Evolutionary conservation across 306 rosid genomes (phyloP), one percentile per base, ranked within the genome.

Genomic region (Sicyos edulis): DNA sequence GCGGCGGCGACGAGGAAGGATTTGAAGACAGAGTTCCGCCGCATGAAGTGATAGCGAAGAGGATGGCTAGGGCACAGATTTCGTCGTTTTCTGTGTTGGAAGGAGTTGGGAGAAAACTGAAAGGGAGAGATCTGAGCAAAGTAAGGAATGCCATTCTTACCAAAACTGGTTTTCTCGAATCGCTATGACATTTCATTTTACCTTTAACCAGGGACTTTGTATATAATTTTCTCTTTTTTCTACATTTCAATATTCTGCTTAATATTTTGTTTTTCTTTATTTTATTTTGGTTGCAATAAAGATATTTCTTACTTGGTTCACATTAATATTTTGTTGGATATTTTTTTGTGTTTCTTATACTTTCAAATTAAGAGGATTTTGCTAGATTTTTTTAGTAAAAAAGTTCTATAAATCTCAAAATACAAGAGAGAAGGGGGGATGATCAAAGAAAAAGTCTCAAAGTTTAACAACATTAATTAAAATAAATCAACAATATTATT

Each of bases 101-200:
- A 88, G 98, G 98, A 52, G 88, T 75, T 78, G 98, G 98, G 22
- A 92, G 98, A 72, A 92, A 96, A 45, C 85, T 92, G 8, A 92
- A 92, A 68, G 98, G 98, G 16, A 88, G 96, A 77, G 96, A 92
- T 75, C 89, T 92, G 8, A 90, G 96, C 82, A 92, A 86, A 83
- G 82, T 92, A 70, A 92, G 98, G 74, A 90, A 92, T 75, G 91
- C 92, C 77, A 78, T 90, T 17, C 85, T 92, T 56, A 77, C 76
- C 42, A 85, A 77, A 77, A 92, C 98, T 71, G 98, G 98, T 10
- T 92, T 92, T 40, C 96, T 92, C 70, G 96, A 90, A 81, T 90
- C 85, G 59, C 21, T 45, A 4, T 67, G 6, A 65, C 69, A 34
- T 8, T 37, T 8, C 3, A 64, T 64, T 42, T 19, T 55, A 51